Conservation (phyloP, 1,139 yeast genomes). For the Groenewaldozyma auringiensis region DNA sequence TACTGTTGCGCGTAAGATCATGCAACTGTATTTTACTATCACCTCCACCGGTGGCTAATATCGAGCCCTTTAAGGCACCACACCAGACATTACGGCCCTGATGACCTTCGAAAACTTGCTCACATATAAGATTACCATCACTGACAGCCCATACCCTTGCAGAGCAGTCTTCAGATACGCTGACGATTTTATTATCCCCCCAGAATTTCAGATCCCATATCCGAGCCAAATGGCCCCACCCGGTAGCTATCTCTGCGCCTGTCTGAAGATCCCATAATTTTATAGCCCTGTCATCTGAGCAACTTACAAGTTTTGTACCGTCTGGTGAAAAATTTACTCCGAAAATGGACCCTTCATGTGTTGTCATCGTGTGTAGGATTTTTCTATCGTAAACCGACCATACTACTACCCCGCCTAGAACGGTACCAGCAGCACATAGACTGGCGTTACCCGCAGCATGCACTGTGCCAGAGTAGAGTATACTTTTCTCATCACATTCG, state of each 20-base stretch:
- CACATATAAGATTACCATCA: conserved; percentile 34
- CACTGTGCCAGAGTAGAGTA: conserved; percentile 79
- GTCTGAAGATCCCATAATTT: conserved; percentile 55
- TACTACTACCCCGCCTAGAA: conserved; percentile 74
- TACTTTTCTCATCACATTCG: conserved; percentile 65
- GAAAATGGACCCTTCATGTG: conserved; percentile 89
- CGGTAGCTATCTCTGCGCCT: conserved; percentile 59
- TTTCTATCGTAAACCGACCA: conserved; percentile 46
- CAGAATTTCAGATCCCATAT: conserved; percentile 77
- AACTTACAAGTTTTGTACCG: conserved; percentile 57
- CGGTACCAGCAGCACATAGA: conserved; percentile 80
- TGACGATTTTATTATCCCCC: conserved; percentile 37
- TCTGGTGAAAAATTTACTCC: conserved; percentile 57
- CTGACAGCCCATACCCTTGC: conserved; percentile 61
- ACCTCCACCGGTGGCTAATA: conserved; percentile 72
- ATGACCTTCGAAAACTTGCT: conserved; percentile 55
- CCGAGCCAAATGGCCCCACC: conserved; percentile 96
- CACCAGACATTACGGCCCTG: conserved; percentile 87
- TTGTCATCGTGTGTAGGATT: conserved; percentile 49
- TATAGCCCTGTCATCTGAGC: conserved; percentile 91
- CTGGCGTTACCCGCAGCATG: conserved; percentile 40
- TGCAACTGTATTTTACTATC: conserved; percentile 72
- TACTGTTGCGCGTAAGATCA: conserved; percentile 36
- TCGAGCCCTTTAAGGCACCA: conserved; percentile 44
- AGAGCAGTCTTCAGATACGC: conserved; percentile 87